A percentile compares a stretch with the other conserved stretches of the same genome.
phyloP scores from a whole-genome alignment of 192 early-diverging fungal genomes.

The Backusella mclennaniae region DNA sequence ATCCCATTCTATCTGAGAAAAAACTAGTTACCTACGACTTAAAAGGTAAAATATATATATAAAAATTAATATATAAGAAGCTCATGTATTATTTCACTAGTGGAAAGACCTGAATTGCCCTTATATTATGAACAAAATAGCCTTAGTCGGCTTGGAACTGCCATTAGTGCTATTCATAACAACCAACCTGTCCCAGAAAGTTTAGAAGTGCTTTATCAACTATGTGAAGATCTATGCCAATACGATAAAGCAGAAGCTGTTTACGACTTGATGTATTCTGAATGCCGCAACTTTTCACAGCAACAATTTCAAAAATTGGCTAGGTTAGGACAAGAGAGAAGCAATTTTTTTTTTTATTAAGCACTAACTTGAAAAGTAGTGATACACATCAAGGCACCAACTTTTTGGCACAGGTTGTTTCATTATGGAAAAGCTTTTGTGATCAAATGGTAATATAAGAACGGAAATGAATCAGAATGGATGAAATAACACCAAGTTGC shows the following conservation, averaged over 20 bases:
- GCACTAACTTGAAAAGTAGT: background rate
- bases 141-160: slow-evolving; percentile 61
- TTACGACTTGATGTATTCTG: background rate
- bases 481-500: background rate
- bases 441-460: slow-evolving; percentile 14
- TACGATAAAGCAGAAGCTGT: slow-evolving; percentile 11
- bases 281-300: background rate
- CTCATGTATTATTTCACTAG: background rate
- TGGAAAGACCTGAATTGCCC: slow-evolving; percentile 56
- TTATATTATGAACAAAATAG: slow-evolving; percentile 64
- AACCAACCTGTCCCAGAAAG: slow-evolving; percentile 62
- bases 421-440: slow-evolving; percentile 12
- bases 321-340: background rate
- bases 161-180: slow-evolving; percentile 73
- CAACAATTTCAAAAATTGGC: background rate
- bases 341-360: background rate
- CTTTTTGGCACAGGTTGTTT: background rate
- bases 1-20: slow-evolving; percentile 19
- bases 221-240: slow-evolving; percentile 19
- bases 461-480: background rate
- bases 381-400: background rate
- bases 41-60: background rate
- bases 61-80: too few relatives aligned
- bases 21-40: slow-evolving; percentile 17
- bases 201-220: slow-evolving; percentile 79